A percentile compares a stretch with the other conserved stretches of the same genome.
phyloP scores from a whole-genome alignment of 352 stramenopile genomes.

The Pythium grandisporangium region DNA sequence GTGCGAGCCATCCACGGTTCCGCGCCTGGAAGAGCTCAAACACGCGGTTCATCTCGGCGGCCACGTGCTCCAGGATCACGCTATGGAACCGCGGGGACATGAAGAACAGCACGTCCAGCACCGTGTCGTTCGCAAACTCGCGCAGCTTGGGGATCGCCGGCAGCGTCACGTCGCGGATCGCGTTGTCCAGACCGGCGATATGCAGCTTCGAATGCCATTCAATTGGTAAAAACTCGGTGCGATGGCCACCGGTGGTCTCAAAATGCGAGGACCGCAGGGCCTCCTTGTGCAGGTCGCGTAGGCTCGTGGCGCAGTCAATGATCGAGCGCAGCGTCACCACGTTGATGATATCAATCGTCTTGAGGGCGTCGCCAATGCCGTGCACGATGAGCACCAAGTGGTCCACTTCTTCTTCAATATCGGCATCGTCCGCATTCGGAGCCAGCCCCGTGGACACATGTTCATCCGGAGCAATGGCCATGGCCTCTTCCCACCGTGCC shows the following conservation, averaged over 20 bases:
- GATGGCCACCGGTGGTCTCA: conserved; percentile 25
- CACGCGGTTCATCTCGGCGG: conserved; percentile 88
- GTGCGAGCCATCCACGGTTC: conserved; percentile 32
- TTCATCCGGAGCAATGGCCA: conserved; percentile 13
- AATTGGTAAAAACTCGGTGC: conserved; percentile 75
- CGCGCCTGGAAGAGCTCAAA: conserved; percentile 63
- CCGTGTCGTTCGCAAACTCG: conserved; percentile 89
- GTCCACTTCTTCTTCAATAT: conserved; percentile 73
- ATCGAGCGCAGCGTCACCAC: conserved; percentile 76
- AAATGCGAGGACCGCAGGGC: conserved; percentile 64
- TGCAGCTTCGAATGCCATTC: conserved; percentile 86
- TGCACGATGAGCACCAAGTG: conserved; percentile 86
- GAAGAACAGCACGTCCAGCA: conserved; percentile 90
- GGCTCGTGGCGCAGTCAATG: conserved; percentile 66
- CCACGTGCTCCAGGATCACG: conserved; percentile 88
- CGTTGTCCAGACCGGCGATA: conserved; percentile 55
- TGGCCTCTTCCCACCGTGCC: conserved; percentile 50
- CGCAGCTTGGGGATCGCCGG: conserved; percentile 87
- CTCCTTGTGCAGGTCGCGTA: conserved; percentile 58
- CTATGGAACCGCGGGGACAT: conserved; percentile 90
- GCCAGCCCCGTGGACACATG: conserved; percentile 9
- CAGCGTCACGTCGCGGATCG: conserved; percentile 68
- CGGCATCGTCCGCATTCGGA: conserved; percentile 40
- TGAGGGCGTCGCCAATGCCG: conserved; percentile 84
- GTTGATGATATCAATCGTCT: conserved; percentile 82